phyloP scores from a whole-genome alignment of 2,329 filamentous ascomycete genomes.

The Penicillium sp. region DNA sequence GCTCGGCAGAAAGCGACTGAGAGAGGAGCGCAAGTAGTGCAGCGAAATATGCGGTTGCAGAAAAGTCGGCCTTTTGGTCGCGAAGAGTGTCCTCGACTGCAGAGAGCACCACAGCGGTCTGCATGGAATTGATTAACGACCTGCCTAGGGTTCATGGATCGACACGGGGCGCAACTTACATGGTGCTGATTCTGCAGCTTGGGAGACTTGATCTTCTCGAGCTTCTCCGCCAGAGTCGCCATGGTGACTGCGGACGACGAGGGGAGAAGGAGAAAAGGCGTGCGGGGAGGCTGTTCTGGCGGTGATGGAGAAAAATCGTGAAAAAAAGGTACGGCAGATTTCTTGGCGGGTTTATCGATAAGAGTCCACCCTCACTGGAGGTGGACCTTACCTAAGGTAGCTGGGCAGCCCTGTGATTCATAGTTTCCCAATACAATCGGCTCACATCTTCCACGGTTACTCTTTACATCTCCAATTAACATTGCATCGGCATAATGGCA shows the following conservation, averaged over 20 bases:
- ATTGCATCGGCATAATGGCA: conserved; percentile 28
- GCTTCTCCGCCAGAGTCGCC: conserved; percentile 79
- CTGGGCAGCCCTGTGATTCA: no score
- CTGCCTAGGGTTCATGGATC: not conserved
- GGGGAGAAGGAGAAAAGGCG: conserved; percentile 26
- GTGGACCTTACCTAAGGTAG: no score
- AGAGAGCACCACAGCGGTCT: conserved; percentile 74
- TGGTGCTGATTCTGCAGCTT: conserved; percentile 95
- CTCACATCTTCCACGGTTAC: no score
- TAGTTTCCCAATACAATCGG: no score
- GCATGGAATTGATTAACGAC: conserved; percentile 15
- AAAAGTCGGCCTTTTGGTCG: conserved; percentile 81
- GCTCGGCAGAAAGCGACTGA: conserved; percentile 68
- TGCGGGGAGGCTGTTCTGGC: conserved; percentile 28
- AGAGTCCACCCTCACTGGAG: no score
- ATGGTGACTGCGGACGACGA: conserved; percentile 43
- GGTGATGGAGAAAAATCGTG: conserved; percentile 31
- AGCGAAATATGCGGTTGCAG: conserved; percentile 91
- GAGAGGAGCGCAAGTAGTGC: conserved; percentile 87
- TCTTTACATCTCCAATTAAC: not conserved
- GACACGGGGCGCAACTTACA: conserved; percentile 56
- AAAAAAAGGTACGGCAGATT: conserved; percentile 38
- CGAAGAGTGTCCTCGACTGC: conserved; percentile 92
- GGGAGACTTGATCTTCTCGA: conserved; percentile 96
- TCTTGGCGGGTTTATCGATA: conserved; percentile 38